These are phyloP conservation scores for Ramaria sp. DNA, from an alignment of 768 basidiomycete species.

Conservation along the genomic window DNA sequence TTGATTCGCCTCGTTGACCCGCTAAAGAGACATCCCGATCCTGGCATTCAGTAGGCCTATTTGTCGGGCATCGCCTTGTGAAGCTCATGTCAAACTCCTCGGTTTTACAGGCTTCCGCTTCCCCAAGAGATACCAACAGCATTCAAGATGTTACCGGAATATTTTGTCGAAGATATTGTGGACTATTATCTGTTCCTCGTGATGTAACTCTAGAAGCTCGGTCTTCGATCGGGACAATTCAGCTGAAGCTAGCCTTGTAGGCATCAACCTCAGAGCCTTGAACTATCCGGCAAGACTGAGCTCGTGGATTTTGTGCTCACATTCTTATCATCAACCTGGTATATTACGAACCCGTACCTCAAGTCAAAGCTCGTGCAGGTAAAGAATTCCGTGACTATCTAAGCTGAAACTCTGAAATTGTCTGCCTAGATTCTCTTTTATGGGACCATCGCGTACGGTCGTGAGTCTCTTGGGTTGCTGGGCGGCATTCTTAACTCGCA, in stretches of 20 bases:
- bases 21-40: conserved; percentile 60
- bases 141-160: conserved; percentile 88
- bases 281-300: conserved; percentile 76
- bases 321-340: conserved; percentile 90
- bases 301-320: conserved; percentile 81
- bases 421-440: conserved; percentile 56
- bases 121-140: conserved; percentile 74
- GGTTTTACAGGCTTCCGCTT: conserved; percentile 62
- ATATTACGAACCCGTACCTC: conserved; percentile 97
- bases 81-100: conserved; percentile 1
- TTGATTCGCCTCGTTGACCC: conserved; percentile 86
- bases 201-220: conserved; percentile 37
- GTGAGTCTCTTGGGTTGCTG: conserved; percentile 61
- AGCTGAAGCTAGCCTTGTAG: conserved; percentile 21
- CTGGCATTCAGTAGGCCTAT: conserved; percentile 48
- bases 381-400: conserved; percentile 13
- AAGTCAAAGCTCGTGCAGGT: conserved; percentile 96
- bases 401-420: neutral
- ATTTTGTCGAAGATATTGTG: conserved; percentile 86
- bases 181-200: conserved; percentile 81
- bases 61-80: neutral
- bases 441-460: conserved; percentile 52
- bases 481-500: conserved; percentile 78
- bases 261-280: conserved; percentile 67
- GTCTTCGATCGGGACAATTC: neutral